Conservation (phyloP, 202 grass and related monocot genomes). For the Musa balbisiana region DNA sequence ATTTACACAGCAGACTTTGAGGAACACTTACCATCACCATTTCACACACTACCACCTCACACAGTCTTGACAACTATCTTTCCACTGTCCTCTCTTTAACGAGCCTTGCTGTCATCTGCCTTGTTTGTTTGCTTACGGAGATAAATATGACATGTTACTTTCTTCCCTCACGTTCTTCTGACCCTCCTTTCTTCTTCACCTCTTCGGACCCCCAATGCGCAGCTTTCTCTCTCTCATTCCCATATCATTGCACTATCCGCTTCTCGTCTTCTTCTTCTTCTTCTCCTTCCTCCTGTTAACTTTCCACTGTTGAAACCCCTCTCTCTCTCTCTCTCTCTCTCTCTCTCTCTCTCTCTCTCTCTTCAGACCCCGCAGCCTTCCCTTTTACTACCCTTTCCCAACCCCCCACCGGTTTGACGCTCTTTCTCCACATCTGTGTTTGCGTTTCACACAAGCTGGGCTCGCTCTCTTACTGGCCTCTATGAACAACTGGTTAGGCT, state of each 20-base stretch:
- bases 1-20: neutral
- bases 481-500: neutral
- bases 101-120: neutral
- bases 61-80: neutral
- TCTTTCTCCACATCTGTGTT: too few relatives aligned
- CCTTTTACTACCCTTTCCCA: neutral
- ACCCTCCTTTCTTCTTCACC: neutral
- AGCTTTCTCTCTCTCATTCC: neutral
- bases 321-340: neutral
- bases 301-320: neutral
- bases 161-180: neutral
- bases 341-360: neutral
- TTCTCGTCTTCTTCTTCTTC: neutral
- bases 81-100: neutral
- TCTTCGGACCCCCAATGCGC: neutral
- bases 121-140: constrained; percentile 1
- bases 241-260: constrained; percentile 4
- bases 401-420: too few relatives aligned
- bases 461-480: neutral
- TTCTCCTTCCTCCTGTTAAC: neutral
- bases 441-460: too few relatives aligned
- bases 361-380: neutral
- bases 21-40: neutral
- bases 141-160: neutral
- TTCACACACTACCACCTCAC: neutral